Percentiles rank a stretch among this genome's conserved stretches.
phyloP scores from a whole-genome alignment of 257 asterid species.

The Scutellaria baicalensis region DNA sequence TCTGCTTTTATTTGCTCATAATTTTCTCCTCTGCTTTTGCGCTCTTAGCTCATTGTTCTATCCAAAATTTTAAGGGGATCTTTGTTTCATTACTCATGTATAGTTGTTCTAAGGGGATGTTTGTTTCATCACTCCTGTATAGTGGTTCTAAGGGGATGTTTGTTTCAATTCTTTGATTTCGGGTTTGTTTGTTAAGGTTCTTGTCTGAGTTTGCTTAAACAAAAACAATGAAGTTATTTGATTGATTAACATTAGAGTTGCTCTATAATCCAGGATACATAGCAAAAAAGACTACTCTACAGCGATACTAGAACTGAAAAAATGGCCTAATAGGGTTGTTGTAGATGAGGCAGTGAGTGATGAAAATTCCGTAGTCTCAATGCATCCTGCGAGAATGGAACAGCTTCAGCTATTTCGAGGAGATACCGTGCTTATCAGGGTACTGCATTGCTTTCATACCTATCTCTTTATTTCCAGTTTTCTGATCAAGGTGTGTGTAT shows the following conservation, averaged over 20 bases:
- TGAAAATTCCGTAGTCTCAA: conserved; percentile 35
- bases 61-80: too few relatives aligned
- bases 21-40: neutral
- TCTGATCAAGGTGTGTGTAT: neutral
- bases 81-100: too few relatives aligned
- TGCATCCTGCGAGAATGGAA: conserved; percentile 43
- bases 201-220: neutral
- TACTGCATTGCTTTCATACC: too few relatives aligned
- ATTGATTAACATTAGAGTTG: neutral
- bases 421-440: conserved; percentile 35
- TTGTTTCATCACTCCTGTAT: too few relatives aligned
- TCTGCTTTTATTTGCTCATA: neutral
- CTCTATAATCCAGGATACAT: conserved; percentile 25
- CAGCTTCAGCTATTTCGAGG: conserved; percentile 40
- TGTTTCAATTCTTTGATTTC: neutral
- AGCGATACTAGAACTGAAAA: conserved; percentile 39
- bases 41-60: neutral
- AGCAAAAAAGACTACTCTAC: conserved; percentile 29
- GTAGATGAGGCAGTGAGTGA: conserved; percentile 43
- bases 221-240: neutral
- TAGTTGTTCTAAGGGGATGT: too few relatives aligned
- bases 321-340: conserved; percentile 41
- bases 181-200: neutral
- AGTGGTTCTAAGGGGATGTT: too few relatives aligned
- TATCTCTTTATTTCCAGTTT: neutral